Conservation (phyloP, 176 grass and related monocot genomes). For the Guadua angustifolia region DNA sequence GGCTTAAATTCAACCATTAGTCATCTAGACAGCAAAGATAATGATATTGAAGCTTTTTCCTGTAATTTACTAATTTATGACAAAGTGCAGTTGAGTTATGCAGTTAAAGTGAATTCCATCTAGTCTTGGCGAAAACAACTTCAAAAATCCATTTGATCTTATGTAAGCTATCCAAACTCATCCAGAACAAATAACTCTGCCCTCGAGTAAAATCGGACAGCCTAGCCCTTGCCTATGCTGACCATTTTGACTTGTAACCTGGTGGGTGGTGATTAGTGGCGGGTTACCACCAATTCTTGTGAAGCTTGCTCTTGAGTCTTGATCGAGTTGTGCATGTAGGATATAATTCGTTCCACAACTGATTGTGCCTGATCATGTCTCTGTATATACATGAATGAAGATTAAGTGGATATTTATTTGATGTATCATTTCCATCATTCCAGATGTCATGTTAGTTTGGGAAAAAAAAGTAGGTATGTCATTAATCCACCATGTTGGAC, state of each 20-base stretch:
- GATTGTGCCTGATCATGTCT: background rate
- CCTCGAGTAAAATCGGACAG: conserved; percentile 3
- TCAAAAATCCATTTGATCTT: conserved; percentile 18
- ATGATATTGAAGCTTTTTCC: conserved; percentile 13
- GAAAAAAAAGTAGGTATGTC: background rate
- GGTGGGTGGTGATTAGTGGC: background rate
- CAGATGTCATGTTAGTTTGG: background rate
- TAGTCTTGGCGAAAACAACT: conserved; percentile 13
- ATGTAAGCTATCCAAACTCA: background rate
- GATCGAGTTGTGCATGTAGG: conserved; percentile 2
- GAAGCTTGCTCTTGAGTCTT: conserved; percentile 19
- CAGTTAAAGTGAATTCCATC: conserved; percentile 33
- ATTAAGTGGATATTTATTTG: background rate
- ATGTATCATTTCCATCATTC: conserved; percentile 1
- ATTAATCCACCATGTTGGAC: conserved; percentile 19
- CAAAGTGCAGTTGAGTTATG: background rate
- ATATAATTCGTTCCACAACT: background rate
- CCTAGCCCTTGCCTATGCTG: background rate
- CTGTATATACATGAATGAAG: background rate
- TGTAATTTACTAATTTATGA: background rate
- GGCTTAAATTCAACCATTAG: conserved; percentile 44
- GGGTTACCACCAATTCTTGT: background rate
- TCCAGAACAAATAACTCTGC: background rate
- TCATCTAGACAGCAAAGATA: conserved; percentile 42
- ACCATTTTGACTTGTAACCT: conserved; percentile 6